A percentile compares a stretch with the other conserved stretches of the same genome.
Evolutionary conservation across 139 green algal genomes (phyloP).

Genomic region (Edaphochlamys debaryana): DNA sequence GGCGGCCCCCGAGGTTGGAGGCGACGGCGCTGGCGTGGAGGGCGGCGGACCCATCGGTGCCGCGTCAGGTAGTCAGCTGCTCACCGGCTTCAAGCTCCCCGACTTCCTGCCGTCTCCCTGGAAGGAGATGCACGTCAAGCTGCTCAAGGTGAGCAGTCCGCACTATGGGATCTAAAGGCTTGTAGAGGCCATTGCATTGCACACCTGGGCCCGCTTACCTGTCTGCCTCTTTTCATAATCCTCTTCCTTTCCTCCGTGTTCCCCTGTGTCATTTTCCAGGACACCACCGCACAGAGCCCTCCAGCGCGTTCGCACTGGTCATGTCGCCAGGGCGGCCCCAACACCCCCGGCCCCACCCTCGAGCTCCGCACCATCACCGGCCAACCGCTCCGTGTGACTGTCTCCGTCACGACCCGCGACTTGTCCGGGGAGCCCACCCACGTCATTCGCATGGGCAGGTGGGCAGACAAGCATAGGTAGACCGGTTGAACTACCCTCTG

Average conservation of each 20-base stretch:
- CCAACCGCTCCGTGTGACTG: not conserved
- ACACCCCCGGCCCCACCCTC: not conserved
- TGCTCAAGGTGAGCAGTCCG: not conserved
- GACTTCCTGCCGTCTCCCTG: constrained; percentile 28
- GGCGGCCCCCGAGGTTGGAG: too few species aligned
- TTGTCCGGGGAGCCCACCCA: not conserved
- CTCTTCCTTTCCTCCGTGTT: too few species aligned
- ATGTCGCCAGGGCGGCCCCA: not conserved
- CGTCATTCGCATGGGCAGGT: not conserved
- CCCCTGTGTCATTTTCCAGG: not conserved
- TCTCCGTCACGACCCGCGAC: not conserved
- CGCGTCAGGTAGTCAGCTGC: not conserved
- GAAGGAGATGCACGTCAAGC: constrained; percentile 27
- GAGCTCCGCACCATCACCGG: constrained; percentile 17
- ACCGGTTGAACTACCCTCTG: too few species aligned
- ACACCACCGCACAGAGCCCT: not conserved
- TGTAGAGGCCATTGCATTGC: too few species aligned
- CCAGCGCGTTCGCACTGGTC: not conserved
- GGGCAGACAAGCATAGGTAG: too few species aligned
- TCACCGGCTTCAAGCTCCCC: not conserved
- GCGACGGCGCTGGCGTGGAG: too few species aligned
- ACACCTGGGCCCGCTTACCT: too few species aligned
- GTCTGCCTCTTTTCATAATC: too few species aligned
- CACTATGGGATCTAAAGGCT: too few species aligned
- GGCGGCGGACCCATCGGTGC: too few species aligned